Evolutionary conservation across 1,139 yeast genomes (phyloP).

Genomic region (Debaryomyces udenii): DNA sequence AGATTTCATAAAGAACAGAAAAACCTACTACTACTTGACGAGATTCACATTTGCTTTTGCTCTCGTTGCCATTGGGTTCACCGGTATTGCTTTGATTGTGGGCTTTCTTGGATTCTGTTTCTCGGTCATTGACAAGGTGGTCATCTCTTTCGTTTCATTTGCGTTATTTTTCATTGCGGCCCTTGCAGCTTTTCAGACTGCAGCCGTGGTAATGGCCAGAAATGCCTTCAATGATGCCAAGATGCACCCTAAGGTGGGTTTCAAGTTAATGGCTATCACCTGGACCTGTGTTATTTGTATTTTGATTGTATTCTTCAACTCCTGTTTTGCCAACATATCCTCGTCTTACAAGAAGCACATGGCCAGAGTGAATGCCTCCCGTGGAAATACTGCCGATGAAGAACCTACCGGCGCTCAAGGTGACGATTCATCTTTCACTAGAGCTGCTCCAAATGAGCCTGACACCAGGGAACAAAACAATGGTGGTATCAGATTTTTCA

Average conservation of each 20-base stretch:
- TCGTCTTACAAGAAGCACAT: conserved; percentile 51
- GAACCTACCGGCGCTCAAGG: conserved; percentile 23
- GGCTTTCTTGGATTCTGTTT: conserved; percentile 49
- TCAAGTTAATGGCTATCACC: conserved; percentile 59
- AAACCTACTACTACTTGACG: conserved; percentile 66
- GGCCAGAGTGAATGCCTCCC: conserved; percentile 32
- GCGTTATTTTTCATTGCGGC: conserved; percentile 60
- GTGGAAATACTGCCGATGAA: conserved; percentile 18
- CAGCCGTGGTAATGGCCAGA: conserved; percentile 66
- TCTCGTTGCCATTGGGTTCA: conserved; percentile 61
- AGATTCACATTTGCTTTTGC: conserved; percentile 72
- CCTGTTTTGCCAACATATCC: conserved; percentile 56
- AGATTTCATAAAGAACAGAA: conserved; percentile 57
- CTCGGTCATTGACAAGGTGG: conserved; percentile 54
- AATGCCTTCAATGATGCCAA: conserved; percentile 58
- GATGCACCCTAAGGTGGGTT: conserved; percentile 53
- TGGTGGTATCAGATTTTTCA: conserved; percentile 78
- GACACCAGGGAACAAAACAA: conserved; percentile 38
- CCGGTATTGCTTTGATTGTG: conserved; percentile 43
- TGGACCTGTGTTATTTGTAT: conserved; percentile 70
- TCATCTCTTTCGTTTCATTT: conserved; percentile 53
- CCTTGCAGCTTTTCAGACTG: conserved; percentile 68
- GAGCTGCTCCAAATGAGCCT: conserved; percentile 38
- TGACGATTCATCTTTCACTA: conserved; percentile 52
- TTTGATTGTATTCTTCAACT: conserved; percentile 53